These are phyloP conservation scores for Clausena lansium DNA, from an alignment of 345 rosid species.

Conservation along the genomic window DNA sequence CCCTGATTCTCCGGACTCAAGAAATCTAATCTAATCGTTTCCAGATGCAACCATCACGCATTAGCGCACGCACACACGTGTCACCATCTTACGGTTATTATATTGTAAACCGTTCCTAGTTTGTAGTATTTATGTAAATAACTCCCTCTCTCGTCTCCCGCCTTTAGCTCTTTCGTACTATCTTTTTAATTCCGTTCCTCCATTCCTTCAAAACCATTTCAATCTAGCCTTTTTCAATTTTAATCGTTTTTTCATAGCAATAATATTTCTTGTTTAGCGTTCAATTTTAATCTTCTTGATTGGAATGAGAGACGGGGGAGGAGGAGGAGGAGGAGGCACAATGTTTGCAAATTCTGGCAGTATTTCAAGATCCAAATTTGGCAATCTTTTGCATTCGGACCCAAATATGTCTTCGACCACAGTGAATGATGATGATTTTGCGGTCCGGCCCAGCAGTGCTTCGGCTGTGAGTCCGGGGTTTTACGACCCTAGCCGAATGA, in stretches of 20 bases:
- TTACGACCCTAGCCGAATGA: constrained; percentile 54
- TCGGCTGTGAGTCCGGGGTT: constrained; percentile 47
- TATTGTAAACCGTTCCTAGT: constrained; percentile 5
- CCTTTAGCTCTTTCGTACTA: constrained; percentile 17
- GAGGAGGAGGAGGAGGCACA: constrained; percentile 6
- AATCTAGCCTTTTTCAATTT: background rate
- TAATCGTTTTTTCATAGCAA: background rate
- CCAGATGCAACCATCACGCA: background rate
- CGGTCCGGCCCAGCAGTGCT: constrained; percentile 68
- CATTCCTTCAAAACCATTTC: constrained; percentile 9
- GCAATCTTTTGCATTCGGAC: constrained; percentile 37
- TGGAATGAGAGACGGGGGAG: constrained; percentile 25
- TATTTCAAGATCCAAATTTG: constrained; percentile 30
- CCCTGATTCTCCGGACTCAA: constrained; percentile 15
- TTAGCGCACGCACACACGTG: constrained; percentile 17
- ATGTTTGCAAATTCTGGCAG: constrained; percentile 25
- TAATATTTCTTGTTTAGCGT: background rate
- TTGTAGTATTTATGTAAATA: constrained; percentile 18
- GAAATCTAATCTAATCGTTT: background rate
- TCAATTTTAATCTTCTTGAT: background rate
- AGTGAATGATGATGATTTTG: constrained; percentile 42
- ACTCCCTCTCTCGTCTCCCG: constrained; percentile 19
- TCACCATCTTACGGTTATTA: constrained; percentile 8
- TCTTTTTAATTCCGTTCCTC: background rate
- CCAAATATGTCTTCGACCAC: constrained; percentile 42